Evolutionary conservation across 345 rosid species (phyloP), one percentile per base, ranked within the genome.

Genomic region (Brassica carinata): DNA sequence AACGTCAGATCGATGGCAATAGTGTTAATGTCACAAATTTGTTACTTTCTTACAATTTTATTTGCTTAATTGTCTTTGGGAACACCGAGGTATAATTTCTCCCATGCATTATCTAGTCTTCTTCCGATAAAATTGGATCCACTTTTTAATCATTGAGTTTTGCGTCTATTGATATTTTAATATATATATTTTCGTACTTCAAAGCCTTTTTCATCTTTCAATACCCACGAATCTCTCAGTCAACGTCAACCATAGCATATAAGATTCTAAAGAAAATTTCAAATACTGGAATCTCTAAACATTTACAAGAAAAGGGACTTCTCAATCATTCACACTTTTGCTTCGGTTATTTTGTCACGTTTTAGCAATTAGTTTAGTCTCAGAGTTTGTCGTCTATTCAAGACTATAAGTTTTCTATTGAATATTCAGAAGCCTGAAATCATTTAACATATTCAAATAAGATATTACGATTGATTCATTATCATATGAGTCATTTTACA

Each of bases 221-320:
- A 72, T 29, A 10, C 8, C 74, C 79, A 74, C 75, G 59, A 72
- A 74, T 74, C 75, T 63, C 71, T 18, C 65, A 8, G 83, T 69
- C 83, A 80, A 80, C 79, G 71, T 48, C 78, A 74, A 67, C 74
- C 69, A 31, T 31, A 33, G 43, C 66, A 48, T 30, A 3, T 17
- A 26, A 26, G 64, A 59, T 59, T 59, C 64, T 23, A 6, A 59
- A 59, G 31, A 61, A 61, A 23, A 58, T 7, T 58, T 61, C 14
- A 67, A 8, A 31, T 51, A 71, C 8, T 64, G 76, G 27, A 71
- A 9, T 71, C 15, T 63, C 64, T 0, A 33, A 48, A 48, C 14
- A 26, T 26, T 26, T 26, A 26, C 33, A 61, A 51, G 58, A n/a
- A n/a, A 51, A 51, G 18, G 15, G 7, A 10, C 2, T 9, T 59